Base-by-base conservation (phyloP, 768 basidiomycete species). In the Termitomyces sp. region DNA sequence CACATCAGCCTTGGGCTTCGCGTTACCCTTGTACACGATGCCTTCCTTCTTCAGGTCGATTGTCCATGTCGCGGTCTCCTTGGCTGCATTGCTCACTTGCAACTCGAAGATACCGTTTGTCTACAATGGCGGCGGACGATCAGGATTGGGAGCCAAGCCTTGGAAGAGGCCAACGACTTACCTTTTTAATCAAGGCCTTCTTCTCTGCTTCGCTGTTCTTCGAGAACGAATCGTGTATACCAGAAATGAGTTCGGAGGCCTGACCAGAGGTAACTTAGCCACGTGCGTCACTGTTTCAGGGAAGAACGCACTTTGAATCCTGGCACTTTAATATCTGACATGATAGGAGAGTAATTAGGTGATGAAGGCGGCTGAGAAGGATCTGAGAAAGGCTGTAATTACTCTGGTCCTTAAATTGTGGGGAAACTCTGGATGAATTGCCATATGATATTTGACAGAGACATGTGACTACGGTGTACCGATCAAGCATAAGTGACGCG, bases 11-110 rank as follows among this genome's bases (percentile, higher is more conserved):
- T 94, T 92, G 57, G 85, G 78, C 61, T 84, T 79, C 10, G 84
- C 81, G 36, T 74, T 72, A 41, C 93, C 93, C 72, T 88, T 86
- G 79, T 84, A 86, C 27, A 94, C 81, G 22, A 79, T 73, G 12
- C 90, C 92, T 14, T 81, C 79, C 74, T 88, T 88, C 82, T 98
- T 97, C 68, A 96, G 67, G 78, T 98, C 95, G 64, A 98, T 92
- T 7, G 93, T 94, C 93, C 93, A 97, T 46, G 79, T 79, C 20
- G 76, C 88, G 60, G 84, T 84, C 71, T 89, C 77, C 58, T 87
- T 88, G 16, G 80, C 76, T 29, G 72, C 79, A 67, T 94, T 92
- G 69, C 85, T 83, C 63, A 96, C 81, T 53, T 84, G 82, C 42
- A 97, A 76, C 71, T 94, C 88, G 69, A 97, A 94, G 67, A 95